phyloP scores from a whole-genome alignment of 805 yeast genomes.

The Ogataea ramenticola region DNA sequence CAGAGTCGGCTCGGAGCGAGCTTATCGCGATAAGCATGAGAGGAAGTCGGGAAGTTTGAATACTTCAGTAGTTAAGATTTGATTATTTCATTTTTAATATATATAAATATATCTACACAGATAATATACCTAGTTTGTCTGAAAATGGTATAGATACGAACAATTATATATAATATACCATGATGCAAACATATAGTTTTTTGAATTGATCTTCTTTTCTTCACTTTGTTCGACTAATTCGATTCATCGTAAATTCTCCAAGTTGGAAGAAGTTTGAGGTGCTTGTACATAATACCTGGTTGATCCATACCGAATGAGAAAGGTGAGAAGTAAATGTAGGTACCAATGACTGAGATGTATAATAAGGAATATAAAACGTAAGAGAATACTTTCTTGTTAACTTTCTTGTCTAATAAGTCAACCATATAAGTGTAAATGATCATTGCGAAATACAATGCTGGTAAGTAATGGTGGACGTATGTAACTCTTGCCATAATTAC shows the following conservation, averaged over 20 bases:
- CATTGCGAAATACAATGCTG: conserved; percentile 92
- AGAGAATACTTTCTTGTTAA: conserved; percentile 17
- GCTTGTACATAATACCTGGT: conserved; percentile 34
- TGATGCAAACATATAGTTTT: too few species aligned
- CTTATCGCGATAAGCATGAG: too few species aligned
- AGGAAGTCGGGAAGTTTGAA: too few species aligned
- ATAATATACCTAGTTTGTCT: background rate
- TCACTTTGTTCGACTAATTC: too few species aligned
- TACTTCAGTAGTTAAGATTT: too few species aligned
- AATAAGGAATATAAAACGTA: conserved; percentile 33
- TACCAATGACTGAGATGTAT: conserved; percentile 46
- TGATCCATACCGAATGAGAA: conserved; percentile 79
- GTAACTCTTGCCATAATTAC: conserved; percentile 93
- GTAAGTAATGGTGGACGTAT: conserved; percentile 93
- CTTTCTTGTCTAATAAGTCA: conserved; percentile 28
- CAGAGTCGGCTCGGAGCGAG: too few species aligned
- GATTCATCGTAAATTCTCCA: conserved; percentile 41
- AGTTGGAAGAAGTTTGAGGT: conserved; percentile 45
- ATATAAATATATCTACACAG: too few species aligned
- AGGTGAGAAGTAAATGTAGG: conserved; percentile 56
- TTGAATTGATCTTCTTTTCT: too few species aligned
- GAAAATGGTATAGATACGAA: background rate
- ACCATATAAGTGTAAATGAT: conserved; percentile 59
- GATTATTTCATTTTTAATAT: too few species aligned
- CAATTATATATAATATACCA: too few species aligned